phyloP scores from a whole-genome alignment of 371 early-diverging fungal species.

The Amoeboradix gromovi region DNA sequence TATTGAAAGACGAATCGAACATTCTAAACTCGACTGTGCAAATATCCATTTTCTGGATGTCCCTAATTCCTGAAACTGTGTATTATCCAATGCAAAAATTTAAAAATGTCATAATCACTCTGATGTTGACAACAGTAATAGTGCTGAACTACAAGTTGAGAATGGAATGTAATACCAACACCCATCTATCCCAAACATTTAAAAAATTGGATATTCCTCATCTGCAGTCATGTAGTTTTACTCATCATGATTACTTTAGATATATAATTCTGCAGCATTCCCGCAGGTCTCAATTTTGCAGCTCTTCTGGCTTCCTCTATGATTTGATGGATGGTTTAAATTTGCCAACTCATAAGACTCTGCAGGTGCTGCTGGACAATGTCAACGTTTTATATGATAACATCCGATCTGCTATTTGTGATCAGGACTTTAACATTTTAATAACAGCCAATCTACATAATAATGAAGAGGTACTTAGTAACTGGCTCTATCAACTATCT shows the following conservation, averaged over 20 bases:
- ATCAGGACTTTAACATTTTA: background rate
- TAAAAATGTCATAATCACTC: background rate
- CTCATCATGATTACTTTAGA: background rate
- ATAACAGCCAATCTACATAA: background rate
- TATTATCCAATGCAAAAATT: background rate
- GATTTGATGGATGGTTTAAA: background rate
- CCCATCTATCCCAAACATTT: background rate
- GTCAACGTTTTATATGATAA: background rate
- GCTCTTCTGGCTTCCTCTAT: background rate
- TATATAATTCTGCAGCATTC: background rate
- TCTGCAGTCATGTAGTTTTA: background rate
- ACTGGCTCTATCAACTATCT: background rate
- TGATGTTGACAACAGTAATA: background rate
- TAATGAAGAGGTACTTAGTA: background rate
- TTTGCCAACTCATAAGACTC: background rate
- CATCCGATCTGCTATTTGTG: background rate
- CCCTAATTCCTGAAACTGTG: too few species aligned
- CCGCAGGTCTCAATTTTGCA: background rate
- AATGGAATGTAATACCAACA: background rate
- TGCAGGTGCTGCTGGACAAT: background rate
- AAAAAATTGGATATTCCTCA: background rate
- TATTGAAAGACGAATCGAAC: too few species aligned
- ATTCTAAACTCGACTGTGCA: too few species aligned
- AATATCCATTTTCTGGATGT: too few species aligned
- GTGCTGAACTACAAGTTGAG: background rate